Evolutionary conservation across 495 filamentous ascomycete genomes (phyloP).

Genomic region (Pyrenopolyporus hunteri): DNA sequence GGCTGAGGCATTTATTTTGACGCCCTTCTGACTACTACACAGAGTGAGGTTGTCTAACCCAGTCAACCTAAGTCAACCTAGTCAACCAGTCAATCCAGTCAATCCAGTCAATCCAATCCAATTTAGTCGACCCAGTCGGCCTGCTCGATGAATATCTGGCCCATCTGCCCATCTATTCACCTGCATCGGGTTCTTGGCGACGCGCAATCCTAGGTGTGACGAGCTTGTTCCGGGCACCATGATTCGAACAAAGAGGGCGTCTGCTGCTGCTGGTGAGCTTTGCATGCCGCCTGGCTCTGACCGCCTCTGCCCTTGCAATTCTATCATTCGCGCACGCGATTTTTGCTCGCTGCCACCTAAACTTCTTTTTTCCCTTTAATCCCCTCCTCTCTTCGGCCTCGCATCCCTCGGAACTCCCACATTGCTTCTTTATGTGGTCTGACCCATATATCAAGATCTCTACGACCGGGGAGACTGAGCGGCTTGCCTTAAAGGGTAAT

Average conservation of each 20-base stretch:
- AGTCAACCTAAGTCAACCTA: too few relatives aligned
- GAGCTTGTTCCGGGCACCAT: constrained; percentile 34
- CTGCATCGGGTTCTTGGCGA: constrained; percentile 42
- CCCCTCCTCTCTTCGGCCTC: constrained; percentile 10
- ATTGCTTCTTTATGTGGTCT: neutral
- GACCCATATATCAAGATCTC: constrained; percentile 3
- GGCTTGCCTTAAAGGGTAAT: constrained; percentile 29
- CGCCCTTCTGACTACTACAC: too few relatives aligned
- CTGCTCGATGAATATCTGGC: constrained; percentile 1
- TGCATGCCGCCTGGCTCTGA: constrained; percentile 35
- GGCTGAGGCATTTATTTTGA: too few relatives aligned
- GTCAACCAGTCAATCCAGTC: too few relatives aligned
- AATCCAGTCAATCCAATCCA: too few relatives aligned
- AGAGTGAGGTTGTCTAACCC: too few relatives aligned
- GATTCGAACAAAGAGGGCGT: constrained; percentile 38
- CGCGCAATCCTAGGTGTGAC: constrained; percentile 47
- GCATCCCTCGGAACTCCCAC: neutral
- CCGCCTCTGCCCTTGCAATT: constrained; percentile 38
- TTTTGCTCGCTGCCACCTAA: constrained; percentile 35
- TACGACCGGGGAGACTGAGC: constrained; percentile 15
- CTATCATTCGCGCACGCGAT: constrained; percentile 39
- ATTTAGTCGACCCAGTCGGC: neutral
- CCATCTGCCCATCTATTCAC: constrained; percentile 15
- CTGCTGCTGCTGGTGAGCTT: constrained; percentile 37
- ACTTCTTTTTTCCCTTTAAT: too few relatives aligned